phyloP scores from a whole-genome alignment of 2,329 filamentous ascomycete species.

The Curvularia lunata region DNA sequence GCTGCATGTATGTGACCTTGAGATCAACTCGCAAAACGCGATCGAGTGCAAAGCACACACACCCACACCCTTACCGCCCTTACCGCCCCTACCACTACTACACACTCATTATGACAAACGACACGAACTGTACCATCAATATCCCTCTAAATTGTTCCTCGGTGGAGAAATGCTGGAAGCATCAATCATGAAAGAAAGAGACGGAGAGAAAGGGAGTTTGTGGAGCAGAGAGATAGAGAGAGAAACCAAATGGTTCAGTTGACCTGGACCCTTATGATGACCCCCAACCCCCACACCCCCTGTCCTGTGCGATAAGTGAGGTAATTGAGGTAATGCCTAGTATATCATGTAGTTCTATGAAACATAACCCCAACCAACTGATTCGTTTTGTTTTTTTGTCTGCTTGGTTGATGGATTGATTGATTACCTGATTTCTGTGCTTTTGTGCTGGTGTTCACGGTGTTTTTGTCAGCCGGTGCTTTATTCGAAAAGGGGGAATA shows the following conservation, averaged over 20 bases:
- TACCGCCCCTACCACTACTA: background rate
- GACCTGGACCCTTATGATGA: background rate
- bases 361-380: background rate
- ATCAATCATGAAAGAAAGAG: background rate
- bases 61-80: too few species aligned
- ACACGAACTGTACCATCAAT: constrained; percentile 9
- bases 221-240: background rate
- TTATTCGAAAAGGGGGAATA: too few species aligned
- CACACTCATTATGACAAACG: constrained; percentile 12
- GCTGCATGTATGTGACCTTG: background rate
- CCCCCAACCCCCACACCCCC: too few species aligned
- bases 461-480: too few species aligned
- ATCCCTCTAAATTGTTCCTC: background rate
- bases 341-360: background rate
- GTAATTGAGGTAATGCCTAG: background rate
- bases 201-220: background rate
- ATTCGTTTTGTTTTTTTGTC: background rate
- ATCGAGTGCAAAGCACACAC: background rate
- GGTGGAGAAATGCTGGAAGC: background rate
- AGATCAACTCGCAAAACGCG: background rate
- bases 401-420: too few species aligned
- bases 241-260: background rate
- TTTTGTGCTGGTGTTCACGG: too few species aligned
- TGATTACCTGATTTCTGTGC: too few species aligned
- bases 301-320: background rate